Base-by-base conservation (phyloP, 2,329 filamentous ascomycete species). In the Seiridium unicorne region DNA sequence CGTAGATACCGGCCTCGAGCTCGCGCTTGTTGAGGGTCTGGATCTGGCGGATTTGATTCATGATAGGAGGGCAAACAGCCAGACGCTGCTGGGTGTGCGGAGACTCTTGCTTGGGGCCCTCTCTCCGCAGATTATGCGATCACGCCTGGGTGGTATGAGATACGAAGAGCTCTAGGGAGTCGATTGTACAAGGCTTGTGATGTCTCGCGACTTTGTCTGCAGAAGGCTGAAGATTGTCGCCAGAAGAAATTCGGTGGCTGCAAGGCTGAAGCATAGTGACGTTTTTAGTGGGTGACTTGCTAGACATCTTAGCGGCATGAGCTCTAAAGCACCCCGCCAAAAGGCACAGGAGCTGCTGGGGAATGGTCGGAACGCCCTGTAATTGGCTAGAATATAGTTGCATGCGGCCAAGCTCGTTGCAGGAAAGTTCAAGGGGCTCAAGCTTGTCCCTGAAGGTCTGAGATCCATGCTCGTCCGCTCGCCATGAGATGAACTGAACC, bases 1-100 rank as follows among this genome's bases (percentile, higher is more conserved):
- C 49, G 58, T 58, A 46, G 32, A 62, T 60, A 44, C 89, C 92
- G 73, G 92, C 89, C 75, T 97, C 93, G 63, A 99, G 90, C 77
- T 99, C 95, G 67, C 89, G 89, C 79, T 95, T 92, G 75, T 99
- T 99, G 61, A 99, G 89, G 73, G 89, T 88, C 74, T 96, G 91
- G 62, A 97, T 95, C 61, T 93, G 89, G 68, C 93, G 91, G 67
- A 99, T 95, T 67, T 92, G 89, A 74, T 99, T 97, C 95, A 99
- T 99, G 35, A 66, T 79, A 69, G 56, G 31, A 38, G 32, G 13
- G 32, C n/a, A 8, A 32, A 26, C 31, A 11, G 57, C 31, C 7
- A 13, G 40, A 8, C n/a, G 40, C 51, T 31, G 35, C 35, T 42
- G 46, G 8, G 46, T 8, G 46, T n/a, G 46, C n/a, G 38, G 13